Base-by-base conservation (phyloP, 495 filamentous ascomycete genomes). In the Podospora pseudocomata region DNA sequence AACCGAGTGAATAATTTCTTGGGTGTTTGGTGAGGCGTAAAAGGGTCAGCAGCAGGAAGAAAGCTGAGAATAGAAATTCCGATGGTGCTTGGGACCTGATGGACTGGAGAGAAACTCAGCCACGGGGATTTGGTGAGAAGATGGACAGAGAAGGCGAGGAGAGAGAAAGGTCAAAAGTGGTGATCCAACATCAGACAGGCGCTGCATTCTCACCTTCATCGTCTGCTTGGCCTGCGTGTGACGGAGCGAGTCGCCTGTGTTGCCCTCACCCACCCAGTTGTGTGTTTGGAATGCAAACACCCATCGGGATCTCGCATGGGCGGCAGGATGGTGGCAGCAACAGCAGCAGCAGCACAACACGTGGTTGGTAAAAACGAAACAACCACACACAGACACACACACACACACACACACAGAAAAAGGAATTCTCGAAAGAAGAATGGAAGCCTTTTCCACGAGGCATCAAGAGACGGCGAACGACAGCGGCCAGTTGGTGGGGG, bases 391-490 rank as follows among this genome's bases (percentile, higher is more conserved):
- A 20, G 0, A 20, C 20, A 58, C 55, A 20, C 23, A 23, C 23
- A 23, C 23, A 23, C 23, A 32, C 30, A 32, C 4, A 32, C 30
- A 32, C 6, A 56, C 6, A 58, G 3, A 26, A 58, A 58, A 58
- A 58, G 23, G 23, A 6, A 19, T 58, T 58, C 55, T 26, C 1
- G 39, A 58, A 58, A 58, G 23, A 20, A 19, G 7, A 20, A 9
- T 26, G 23, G 55, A 58, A 58, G 55, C 55, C 55, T 58, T 58
- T 58, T 58, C 55, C 55, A 58, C 55, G 23, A 58, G 55, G 55
- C n/a, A 58, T 20, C 55, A 58, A 13, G 13, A 23, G 11, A 4
- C 7, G 5, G 23, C 54, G 6, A 56, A 4, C 15, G 19, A 56
- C 54, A 19, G 23, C 6, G 5, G 15, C 6, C 54, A 57, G 5